A percentile compares a stretch with the other conserved stretches of the same genome.
Evolutionary conservation across 352 stramenopile genomes (phyloP).

Genomic region (Pythium myriotylum): DNA sequence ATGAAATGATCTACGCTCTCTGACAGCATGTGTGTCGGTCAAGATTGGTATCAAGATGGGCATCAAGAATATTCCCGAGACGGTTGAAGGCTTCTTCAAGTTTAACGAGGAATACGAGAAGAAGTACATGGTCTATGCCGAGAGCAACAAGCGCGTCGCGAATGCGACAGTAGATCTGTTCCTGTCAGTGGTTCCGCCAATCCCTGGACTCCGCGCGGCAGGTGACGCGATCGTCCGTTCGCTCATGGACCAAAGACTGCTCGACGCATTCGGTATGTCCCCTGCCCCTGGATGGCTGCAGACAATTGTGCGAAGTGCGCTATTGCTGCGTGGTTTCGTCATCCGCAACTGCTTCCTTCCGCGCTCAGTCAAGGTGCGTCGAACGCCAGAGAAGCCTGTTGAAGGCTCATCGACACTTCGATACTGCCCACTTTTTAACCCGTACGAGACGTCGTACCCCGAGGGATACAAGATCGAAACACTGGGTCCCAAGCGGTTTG

Average conservation of each 20-base stretch:
- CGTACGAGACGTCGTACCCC: conserved; percentile 15
- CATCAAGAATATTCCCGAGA: conserved; percentile 19
- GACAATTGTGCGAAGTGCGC: background rate
- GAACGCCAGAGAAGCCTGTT: conserved; percentile 13
- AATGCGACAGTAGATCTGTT: conserved; percentile 13
- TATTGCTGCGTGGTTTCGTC: conserved; percentile 10
- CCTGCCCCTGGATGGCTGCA: conserved; percentile 10
- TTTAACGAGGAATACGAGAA: conserved; percentile 22
- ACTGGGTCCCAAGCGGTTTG: conserved; percentile 16
- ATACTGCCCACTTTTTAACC: conserved; percentile 13
- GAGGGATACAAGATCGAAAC: conserved; percentile 15
- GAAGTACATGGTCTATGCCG: conserved; percentile 22
- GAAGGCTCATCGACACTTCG: conserved; percentile 1
- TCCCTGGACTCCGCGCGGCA: conserved; percentile 4
- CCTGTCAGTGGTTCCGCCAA: conserved; percentile 9
- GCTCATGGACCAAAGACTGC: conserved; percentile 16
- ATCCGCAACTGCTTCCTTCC: conserved; percentile 18
- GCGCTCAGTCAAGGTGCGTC: conserved; percentile 1
- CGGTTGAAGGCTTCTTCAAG: conserved; percentile 10
- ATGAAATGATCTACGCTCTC: background rate
- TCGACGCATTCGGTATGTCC: conserved; percentile 10
- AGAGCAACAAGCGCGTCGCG: conserved; percentile 4
- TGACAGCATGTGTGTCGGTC: background rate
- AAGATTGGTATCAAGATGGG: conserved; percentile 21
- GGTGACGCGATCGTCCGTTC: conserved; percentile 11